These are phyloP conservation scores for Ajuga chamaepitys DNA, from an alignment of 257 asterid species.

Conservation along the genomic window DNA sequence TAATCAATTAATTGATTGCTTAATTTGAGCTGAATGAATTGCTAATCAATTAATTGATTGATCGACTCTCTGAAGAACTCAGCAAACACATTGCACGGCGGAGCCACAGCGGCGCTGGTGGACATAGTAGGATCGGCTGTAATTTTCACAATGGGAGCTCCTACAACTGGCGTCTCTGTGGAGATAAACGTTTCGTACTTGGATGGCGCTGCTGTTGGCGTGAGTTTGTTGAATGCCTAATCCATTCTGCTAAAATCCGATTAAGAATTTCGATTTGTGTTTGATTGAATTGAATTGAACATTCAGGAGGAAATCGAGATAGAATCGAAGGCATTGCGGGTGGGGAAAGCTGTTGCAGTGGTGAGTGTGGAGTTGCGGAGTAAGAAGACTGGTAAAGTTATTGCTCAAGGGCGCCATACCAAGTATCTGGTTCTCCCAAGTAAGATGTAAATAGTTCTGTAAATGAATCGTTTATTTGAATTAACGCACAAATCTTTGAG, in stretches of 20 bases:
- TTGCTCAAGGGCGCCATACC: conserved; percentile 87
- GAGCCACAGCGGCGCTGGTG: conserved; percentile 73
- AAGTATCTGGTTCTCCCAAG: conserved; percentile 54
- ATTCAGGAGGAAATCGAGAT: conserved; percentile 82
- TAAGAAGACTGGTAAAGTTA: conserved; percentile 55
- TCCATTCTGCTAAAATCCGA: background rate
- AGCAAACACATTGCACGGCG: too few relatives aligned
- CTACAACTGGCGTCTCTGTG: conserved; percentile 57
- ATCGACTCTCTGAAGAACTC: too few relatives aligned
- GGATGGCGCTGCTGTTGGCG: conserved; percentile 57
- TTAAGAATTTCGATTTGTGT: too few relatives aligned
- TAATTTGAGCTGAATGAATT: too few relatives aligned
- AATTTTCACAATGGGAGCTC: conserved; percentile 45
- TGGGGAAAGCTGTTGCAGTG: conserved; percentile 71
- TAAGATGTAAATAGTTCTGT: conserved; percentile 54
- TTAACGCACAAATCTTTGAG: too few relatives aligned
- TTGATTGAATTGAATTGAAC: background rate
- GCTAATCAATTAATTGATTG: too few relatives aligned
- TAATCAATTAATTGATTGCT: background rate
- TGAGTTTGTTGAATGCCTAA: conserved; percentile 17
- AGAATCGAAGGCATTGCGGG: conserved; percentile 59
- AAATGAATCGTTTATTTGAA: too few relatives aligned
- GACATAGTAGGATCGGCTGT: conserved; percentile 67
- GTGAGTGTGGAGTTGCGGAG: conserved; percentile 65
- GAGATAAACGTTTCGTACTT: conserved; percentile 68